Base-by-base conservation (phyloP, 352 stramenopile species). In the Phytophthora cryptogea region DNA sequence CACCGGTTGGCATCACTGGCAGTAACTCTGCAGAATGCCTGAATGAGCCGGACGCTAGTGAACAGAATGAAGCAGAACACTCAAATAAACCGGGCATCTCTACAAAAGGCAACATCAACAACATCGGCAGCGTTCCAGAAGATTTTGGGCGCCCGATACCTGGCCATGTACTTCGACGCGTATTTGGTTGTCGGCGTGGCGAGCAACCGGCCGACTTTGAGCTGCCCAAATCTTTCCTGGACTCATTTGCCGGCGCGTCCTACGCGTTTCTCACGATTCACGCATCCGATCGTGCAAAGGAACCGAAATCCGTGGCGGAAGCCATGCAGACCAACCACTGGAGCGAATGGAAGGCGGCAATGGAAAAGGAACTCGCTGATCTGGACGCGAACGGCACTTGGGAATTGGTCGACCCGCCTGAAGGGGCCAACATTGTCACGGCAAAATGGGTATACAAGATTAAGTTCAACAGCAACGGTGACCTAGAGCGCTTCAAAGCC, bases 371-470 rank as follows among this genome's bases (percentile, higher is more conserved):
- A 39, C 33, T 39, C 4, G 33, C 33, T 39, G 33, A 39, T n/a
- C 14, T 39, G 11, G 11, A 39, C 16, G 41, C 16, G 3, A 48
- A 48, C 26, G 23, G 8, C n/a, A 48, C 17, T 2, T 35, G 41
- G 41, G 41, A 48, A 48, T 5, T 48, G 8, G 41, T 48, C 20
- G 41, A 48, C 23, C 9, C 16, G 48, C 42, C 37, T 6, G 13
- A 45, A 2, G 40, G 23, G 26, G 52, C 42, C 10, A 60, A 60
- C 23, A 46, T 60, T 3, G 35, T 62, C 4, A 49, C 54, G 4
- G 28, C 27, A 10, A 55, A 63, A 33, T 51, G 36, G 45, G 44
- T 51, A 1, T 55, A 47, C 45, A 43, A 50, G 39, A 53, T 55
- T 4, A 50, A 51, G 6, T 63, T 55, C 8, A 3, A 4, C 23